Conservation (phyloP, 306 rosid species). For the Malus fusca region DNA sequence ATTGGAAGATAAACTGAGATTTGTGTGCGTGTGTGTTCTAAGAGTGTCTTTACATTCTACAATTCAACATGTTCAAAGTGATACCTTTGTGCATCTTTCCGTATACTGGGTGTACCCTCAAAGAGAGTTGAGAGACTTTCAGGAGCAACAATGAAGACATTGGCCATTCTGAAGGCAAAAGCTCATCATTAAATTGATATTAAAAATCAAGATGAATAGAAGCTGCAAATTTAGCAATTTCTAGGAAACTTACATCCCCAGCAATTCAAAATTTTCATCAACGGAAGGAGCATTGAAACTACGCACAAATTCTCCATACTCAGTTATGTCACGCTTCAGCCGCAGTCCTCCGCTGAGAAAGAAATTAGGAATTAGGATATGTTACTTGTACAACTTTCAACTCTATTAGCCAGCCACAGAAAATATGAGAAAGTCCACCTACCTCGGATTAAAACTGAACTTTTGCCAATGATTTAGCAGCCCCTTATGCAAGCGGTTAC, state of each 20-base stretch:
- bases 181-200: conserved; percentile 20
- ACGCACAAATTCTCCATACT: conserved; percentile 94
- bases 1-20: background rate
- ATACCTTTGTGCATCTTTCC: conserved; percentile 94
- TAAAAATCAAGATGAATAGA: background rate
- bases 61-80: background rate
- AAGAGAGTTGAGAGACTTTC: conserved; percentile 90
- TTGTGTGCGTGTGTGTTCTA: background rate
- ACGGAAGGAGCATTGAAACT: conserved; percentile 86
- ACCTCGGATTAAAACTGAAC: conserved; percentile 96
- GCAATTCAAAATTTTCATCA: conserved; percentile 87
- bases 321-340: conserved; percentile 98
- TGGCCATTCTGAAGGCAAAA: conserved; percentile 69
- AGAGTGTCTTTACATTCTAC: background rate
- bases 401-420: background rate
- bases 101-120: conserved; percentile 96
- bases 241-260: conserved; percentile 81
- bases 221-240: conserved; percentile 4
- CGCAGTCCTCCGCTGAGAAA: conserved; percentile 78
- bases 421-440: conserved; percentile 28
- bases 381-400: background rate
- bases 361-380: conserved; percentile 2
- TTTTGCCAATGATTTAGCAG: conserved; percentile 88
- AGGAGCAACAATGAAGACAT: conserved; percentile 97
- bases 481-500: conserved; percentile 89